phyloP scores from a whole-genome alignment of 2,329 filamentous ascomycete genomes.

The Malbranchea zuffiana region DNA sequence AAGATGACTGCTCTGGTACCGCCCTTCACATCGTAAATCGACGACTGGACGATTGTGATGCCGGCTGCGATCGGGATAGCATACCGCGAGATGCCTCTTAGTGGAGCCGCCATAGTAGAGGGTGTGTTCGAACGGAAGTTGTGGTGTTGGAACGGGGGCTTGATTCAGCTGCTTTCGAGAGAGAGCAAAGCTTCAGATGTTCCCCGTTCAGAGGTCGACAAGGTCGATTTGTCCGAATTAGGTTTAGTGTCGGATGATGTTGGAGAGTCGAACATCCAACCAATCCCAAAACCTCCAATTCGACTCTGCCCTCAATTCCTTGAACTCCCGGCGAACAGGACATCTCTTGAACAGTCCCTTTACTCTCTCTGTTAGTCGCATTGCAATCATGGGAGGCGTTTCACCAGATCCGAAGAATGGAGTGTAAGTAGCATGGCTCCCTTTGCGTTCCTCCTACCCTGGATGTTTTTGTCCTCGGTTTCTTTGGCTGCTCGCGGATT shows the following conservation, averaged over 20 bases:
- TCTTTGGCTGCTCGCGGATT: no score
- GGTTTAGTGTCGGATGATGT: constrained; percentile 25
- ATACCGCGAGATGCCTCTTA: constrained; percentile 29
- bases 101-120: constrained; percentile 38
- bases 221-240: constrained; percentile 25
- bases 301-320: constrained; percentile 9
- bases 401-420: constrained; percentile 34
- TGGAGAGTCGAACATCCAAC: constrained; percentile 11
- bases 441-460: no score
- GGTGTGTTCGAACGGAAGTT: no score
- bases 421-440: constrained; percentile 28
- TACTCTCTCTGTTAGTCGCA: background rate
- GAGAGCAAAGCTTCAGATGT: no score
- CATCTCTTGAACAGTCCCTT: background rate
- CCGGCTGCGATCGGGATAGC: constrained; percentile 65
- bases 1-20: constrained; percentile 95
- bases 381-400: constrained; percentile 27
- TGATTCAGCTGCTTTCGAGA: constrained; percentile 18
- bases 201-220: constrained; percentile 14
- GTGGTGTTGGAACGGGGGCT: constrained; percentile 16
- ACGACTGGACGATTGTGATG: constrained; percentile 58
- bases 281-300: constrained; percentile 16
- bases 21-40: constrained; percentile 94
- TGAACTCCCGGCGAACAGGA: background rate
- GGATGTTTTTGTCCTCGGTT: background rate